Evolutionary conservation across 192 early-diverging fungal species (phyloP).

Genomic region (Lobosporangium transversale): DNA sequence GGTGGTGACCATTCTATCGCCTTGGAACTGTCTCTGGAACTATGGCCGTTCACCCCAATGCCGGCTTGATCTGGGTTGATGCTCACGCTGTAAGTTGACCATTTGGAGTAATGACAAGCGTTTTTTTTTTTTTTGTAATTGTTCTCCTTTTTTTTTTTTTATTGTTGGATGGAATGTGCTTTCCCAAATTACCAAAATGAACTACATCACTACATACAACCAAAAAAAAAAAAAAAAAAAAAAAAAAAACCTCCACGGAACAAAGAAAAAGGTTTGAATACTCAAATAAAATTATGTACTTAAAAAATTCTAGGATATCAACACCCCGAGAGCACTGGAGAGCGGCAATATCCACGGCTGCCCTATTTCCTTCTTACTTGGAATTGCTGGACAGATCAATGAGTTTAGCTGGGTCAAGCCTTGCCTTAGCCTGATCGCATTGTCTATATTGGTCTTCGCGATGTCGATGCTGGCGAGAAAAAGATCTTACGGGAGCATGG

Average conservation of each 20-base stretch:
- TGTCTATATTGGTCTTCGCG: constrained; percentile 96
- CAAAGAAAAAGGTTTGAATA: no score
- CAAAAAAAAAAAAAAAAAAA: no score
- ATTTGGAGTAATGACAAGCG: not conserved
- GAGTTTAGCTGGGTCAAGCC: constrained; percentile 85
- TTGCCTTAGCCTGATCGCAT: constrained; percentile 77
- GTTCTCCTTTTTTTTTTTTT: no score
- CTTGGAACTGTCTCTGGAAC: constrained; percentile 90
- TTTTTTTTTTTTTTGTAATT: not conserved
- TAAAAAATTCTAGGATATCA: constrained; percentile 73
- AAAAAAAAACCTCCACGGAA: no score
- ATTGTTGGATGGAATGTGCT: no score
- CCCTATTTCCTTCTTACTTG: constrained; percentile 90
- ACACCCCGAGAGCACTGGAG: constrained; percentile 88
- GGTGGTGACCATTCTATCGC: constrained; percentile 97
- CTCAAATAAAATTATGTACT: not conserved
- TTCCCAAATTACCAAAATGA: no score
- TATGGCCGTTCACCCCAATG: constrained; percentile 75
- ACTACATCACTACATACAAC: no score
- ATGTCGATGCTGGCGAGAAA: constrained; percentile 92
- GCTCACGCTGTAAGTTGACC: constrained; percentile 81
- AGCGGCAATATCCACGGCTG: constrained; percentile 97
- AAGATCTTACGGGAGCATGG: constrained; percentile 79
- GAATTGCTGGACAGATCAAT: constrained; percentile 73
- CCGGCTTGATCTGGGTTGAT: constrained; percentile 95